These are phyloP conservation scores for Cylindrotheca closterium DNA, from an alignment of 108 stramenopile genomes.

Conservation along the genomic window DNA sequence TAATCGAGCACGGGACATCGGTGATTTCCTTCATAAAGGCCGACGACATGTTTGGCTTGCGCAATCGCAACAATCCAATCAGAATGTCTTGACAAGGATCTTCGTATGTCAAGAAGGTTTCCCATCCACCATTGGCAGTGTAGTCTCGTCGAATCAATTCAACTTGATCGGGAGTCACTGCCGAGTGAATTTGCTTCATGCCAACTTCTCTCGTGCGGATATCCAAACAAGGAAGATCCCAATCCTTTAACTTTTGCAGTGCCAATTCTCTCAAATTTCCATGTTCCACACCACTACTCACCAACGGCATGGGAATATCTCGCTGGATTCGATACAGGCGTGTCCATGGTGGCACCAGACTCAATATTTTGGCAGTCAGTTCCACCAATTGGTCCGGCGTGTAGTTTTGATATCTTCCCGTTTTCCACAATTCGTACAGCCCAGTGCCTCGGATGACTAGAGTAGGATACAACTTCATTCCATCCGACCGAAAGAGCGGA, in stretches of 20 bases:
- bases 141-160: constrained; percentile 93
- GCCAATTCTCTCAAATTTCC: constrained; percentile 93
- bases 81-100: constrained; percentile 91
- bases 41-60: constrained; percentile 34
- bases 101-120: constrained; percentile 93
- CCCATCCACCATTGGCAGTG: constrained; percentile 93
- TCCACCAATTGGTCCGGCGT: constrained; percentile 95
- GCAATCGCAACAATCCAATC: constrained; percentile 66
- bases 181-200: constrained; percentile 91
- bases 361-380: constrained; percentile 84
- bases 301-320: constrained; percentile 97
- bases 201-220: constrained; percentile 95
- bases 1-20: constrained; percentile 75
- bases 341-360: constrained; percentile 95
- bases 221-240: constrained; percentile 88
- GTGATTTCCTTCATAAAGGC: constrained; percentile 42
- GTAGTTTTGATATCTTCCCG: constrained; percentile 91
- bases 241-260: constrained; percentile 80
- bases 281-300: constrained; percentile 92
- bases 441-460: constrained; percentile 96
- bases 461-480: constrained; percentile 94
- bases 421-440: constrained; percentile 95
- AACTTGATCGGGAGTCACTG: constrained; percentile 89
- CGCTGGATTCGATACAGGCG: constrained; percentile 95
- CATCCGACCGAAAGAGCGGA: constrained; percentile 91